These are phyloP conservation scores for Lyophyllum shimeji DNA, from an alignment of 768 basidiomycete genomes.

Conservation along the genomic window DNA sequence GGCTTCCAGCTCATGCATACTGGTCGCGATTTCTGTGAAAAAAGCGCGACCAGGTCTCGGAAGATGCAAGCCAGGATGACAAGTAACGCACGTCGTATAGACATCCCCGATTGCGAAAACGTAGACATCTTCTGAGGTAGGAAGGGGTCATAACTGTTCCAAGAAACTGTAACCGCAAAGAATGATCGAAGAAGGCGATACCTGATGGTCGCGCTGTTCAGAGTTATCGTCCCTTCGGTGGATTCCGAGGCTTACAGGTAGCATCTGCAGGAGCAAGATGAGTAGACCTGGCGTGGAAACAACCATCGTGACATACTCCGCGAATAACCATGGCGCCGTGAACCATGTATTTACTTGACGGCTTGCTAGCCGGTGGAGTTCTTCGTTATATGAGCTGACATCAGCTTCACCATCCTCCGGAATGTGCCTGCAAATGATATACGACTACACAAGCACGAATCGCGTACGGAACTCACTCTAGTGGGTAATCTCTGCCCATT, in stretches of 20 bases:
- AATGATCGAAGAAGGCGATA: constrained; percentile 82
- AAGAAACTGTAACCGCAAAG: constrained; percentile 65
- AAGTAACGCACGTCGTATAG: constrained; percentile 67
- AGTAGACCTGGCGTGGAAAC: neutral
- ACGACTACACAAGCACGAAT: neutral
- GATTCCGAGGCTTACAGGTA: constrained; percentile 54
- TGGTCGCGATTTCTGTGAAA: constrained; percentile 65
- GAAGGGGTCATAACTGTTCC: constrained; percentile 85
- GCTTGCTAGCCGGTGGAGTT: constrained; percentile 53
- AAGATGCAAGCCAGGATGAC: constrained; percentile 1
- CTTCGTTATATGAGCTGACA: constrained; percentile 72
- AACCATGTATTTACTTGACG: constrained; percentile 76
- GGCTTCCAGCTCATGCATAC: constrained; percentile 63
- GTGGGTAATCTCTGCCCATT: constrained; percentile 73
- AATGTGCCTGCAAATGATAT: constrained; percentile 49
- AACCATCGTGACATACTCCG: constrained; percentile 63
- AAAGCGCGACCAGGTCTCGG: neutral
- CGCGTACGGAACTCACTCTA: constrained; percentile 51
- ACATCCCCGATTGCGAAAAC: constrained; percentile 74
- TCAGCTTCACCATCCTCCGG: constrained; percentile 75
- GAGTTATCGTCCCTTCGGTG: neutral
- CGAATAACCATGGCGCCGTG: constrained; percentile 92
- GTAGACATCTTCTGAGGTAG: constrained; percentile 73
- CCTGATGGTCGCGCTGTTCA: constrained; percentile 34
- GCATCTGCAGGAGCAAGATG: constrained; percentile 44